Evolutionary conservation across 768 basidiomycete species (phyloP), one percentile per base, ranked within the genome.

Genomic region (Boletellus ananas): DNA sequence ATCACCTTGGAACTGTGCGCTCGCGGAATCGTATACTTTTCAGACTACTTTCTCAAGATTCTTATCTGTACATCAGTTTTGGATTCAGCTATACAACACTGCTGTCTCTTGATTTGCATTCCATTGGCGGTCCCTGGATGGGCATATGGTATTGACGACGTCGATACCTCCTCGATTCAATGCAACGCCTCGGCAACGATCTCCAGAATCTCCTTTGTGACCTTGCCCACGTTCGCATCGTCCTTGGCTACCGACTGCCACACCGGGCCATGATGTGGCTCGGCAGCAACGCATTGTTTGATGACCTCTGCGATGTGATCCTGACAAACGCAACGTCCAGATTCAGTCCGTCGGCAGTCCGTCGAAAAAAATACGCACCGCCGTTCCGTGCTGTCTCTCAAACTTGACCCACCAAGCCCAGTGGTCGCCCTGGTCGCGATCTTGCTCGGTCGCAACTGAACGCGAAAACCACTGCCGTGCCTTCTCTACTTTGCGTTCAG

Each of bases 341-440:
- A n/a, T n/a, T n/a, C n/a, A n/a, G n/a, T n/a, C n/a, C n/a, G n/a
- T n/a, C n/a, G n/a, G n/a, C n/a, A n/a, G n/a, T n/a, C 25, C 25
- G 4, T 8, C 25, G 4, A 27, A 8, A 27, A 17, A 31, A 36
- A 42, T 25, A 25, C 49, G 6, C 27, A 29, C 91, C 69, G 78
- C 74, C 6, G 81, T 88, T 6, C 94, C 94, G 68, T 97, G 90
- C 68, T 94, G 84, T 53, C 83, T 74, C 74, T 98, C 96, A 70
- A 98, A 99, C 71, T 87, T 92, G 60, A 91, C 73, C 93, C 94
- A 97, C 94, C 94, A 97, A 2, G 79, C 96, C 94, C 94, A 98
- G 6, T 83, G 78, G 67, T 97, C 95, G 2, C 94, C 93, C 21
- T 84, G 67, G 67, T 93, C 91, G 18, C 73, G 70, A 57, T 68